A percentile compares a stretch with the other conserved stretches of the same genome.
Conservation (phyloP, 2,329 filamentous ascomycete species). For the Phaeophleospora eucalypticola region DNA sequence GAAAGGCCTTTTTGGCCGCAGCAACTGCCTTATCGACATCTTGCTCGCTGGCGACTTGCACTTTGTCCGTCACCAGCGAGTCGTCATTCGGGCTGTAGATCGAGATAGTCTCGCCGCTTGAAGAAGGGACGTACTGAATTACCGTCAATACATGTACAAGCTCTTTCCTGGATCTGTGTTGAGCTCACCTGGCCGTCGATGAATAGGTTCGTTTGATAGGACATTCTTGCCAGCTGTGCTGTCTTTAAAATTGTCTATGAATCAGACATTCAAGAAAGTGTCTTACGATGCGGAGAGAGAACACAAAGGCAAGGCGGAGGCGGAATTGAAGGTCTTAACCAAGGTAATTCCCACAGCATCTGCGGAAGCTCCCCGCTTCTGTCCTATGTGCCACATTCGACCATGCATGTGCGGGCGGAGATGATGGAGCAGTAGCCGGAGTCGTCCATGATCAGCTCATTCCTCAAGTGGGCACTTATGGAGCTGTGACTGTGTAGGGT, state of each 20-base stretch:
- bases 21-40: conserved; percentile 54
- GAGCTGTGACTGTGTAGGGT: no score
- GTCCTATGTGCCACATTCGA: not conserved
- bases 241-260: not conserved
- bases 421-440: no score
- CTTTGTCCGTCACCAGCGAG: conserved; percentile 47
- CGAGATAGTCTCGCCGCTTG: conserved; percentile 43
- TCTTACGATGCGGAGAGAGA: not conserved
- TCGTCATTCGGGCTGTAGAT: conserved; percentile 49
- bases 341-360: not conserved
- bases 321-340: not conserved
- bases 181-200: conserved; percentile 27
- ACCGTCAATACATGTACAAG: not conserved
- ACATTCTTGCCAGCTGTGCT: not conserved
- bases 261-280: not conserved
- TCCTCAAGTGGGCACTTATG: no score
- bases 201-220: conserved; percentile 35
- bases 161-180: not conserved
- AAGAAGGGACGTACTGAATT: conserved; percentile 16
- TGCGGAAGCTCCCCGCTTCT: not conserved
- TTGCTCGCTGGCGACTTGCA: conserved; percentile 48
- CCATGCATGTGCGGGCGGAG: no score
- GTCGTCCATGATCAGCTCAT: no score
- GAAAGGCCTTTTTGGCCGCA: conserved; percentile 62
- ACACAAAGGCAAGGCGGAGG: not conserved